Conservation (phyloP, 1,139 yeast genomes). For the Hyphopichia buzzinii region DNA sequence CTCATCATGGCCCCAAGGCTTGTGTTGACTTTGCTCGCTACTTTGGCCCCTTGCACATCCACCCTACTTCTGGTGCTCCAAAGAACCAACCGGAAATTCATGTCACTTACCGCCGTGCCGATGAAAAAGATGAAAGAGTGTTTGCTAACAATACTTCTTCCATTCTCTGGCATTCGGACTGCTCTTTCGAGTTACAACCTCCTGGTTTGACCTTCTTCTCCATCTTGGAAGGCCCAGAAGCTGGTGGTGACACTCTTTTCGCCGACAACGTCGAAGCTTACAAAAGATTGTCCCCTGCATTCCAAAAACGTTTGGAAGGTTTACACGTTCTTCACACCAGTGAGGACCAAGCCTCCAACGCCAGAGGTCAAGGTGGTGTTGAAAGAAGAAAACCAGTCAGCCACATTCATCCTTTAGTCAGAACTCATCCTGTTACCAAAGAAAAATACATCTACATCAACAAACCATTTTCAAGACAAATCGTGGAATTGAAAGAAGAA, state of each 20-base stretch:
- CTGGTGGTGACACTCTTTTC: slow-evolving; percentile 75
- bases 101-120: slow-evolving; percentile 55
- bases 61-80: slow-evolving; percentile 75
- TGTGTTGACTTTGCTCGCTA: slow-evolving; percentile 56
- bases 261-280: slow-evolving; percentile 63
- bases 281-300: slow-evolving; percentile 63
- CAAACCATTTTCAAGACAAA: slow-evolving; percentile 59
- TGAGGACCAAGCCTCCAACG: slow-evolving; percentile 61
- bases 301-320: slow-evolving; percentile 54
- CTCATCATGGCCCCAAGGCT: slow-evolving; percentile 53
- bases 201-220: slow-evolving; percentile 65
- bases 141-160: slow-evolving; percentile 35
- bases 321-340: slow-evolving; percentile 68
- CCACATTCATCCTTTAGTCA: slow-evolving; percentile 62
- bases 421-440: slow-evolving; percentile 68
- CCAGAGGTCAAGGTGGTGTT: slow-evolving; percentile 54
- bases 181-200: slow-evolving; percentile 68
- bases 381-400: slow-evolving; percentile 63
- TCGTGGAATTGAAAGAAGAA: slow-evolving; percentile 64
- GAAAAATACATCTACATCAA: slow-evolving; percentile 59
- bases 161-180: slow-evolving; percentile 65
- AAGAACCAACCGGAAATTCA: slow-evolving; percentile 58
- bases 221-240: slow-evolving; percentile 57
- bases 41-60: slow-evolving; percentile 70
- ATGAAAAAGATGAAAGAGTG: slow-evolving; percentile 28